phyloP scores from a whole-genome alignment of 78 protist genomes.

The Polysphondylium violaceum region DNA sequence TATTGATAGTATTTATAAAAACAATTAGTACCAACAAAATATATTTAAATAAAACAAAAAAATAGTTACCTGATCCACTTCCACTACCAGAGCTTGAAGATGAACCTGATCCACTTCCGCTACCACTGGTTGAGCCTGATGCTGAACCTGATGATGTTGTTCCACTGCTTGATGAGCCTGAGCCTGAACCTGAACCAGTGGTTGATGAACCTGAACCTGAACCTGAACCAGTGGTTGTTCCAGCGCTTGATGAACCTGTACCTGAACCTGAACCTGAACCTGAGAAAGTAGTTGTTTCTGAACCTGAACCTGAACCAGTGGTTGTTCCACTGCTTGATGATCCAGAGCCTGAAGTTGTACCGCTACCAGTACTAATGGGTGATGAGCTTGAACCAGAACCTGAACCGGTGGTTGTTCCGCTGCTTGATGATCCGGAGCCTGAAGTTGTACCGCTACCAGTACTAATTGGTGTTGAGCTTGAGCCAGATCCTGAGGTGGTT shows the following conservation, averaged over 20 bases:
- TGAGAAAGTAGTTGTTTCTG: background rate
- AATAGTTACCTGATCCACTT: too few species aligned
- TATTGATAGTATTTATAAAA: too few species aligned
- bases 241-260: background rate
- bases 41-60: too few species aligned
- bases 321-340: background rate
- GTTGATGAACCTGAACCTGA: background rate
- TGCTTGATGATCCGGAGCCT: background rate
- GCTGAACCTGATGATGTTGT: background rate
- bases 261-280: background rate
- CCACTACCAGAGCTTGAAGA: too few species aligned
- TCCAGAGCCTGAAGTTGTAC: background rate
- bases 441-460: background rate
- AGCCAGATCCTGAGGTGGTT: background rate
- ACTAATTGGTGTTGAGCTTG: background rate
- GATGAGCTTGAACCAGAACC: background rate
- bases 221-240: constrained; percentile 3
- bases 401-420: constrained; percentile 3
- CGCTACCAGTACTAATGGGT: background rate
- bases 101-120: too few species aligned
- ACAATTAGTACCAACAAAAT: too few species aligned
- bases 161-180: background rate
- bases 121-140: background rate
- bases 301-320: background rate
- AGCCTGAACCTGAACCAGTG: background rate